Conservation (phyloP, 257 asterid species). For the Nicotiana obtusifolia region DNA sequence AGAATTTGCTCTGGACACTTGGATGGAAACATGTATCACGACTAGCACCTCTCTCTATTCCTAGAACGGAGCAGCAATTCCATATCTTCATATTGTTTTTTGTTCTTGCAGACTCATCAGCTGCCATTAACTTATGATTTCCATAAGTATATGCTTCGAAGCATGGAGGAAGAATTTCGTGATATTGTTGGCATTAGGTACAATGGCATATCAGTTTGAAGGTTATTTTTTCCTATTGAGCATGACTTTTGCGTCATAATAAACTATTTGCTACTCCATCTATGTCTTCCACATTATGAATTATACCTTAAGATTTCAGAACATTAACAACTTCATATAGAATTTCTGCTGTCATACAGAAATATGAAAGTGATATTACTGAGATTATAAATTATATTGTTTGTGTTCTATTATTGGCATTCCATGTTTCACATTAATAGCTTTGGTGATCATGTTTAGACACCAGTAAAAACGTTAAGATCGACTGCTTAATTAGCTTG, state of each 20-base stretch:
- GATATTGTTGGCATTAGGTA: constrained; percentile 96
- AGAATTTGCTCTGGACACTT: not conserved
- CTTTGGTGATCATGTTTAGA: not conserved
- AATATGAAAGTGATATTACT: not conserved
- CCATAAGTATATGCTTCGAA: constrained; percentile 91
- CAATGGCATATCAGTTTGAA: not conserved
- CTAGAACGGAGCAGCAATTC: not conserved
- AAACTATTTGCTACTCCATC: not conserved
- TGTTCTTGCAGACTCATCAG: constrained; percentile 69
- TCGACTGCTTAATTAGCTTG: not conserved
- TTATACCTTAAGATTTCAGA: not conserved
- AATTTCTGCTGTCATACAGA: not conserved
- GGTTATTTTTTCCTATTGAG: not conserved
- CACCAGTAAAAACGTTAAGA: not conserved
- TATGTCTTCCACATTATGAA: not conserved
- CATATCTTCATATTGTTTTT: constrained; percentile 5
- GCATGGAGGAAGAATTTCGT: constrained; percentile 97
- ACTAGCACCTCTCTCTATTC: not conserved
- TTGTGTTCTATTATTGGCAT: not conserved
- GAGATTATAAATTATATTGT: too few relatives aligned
- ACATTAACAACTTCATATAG: not conserved
- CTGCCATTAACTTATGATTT: constrained; percentile 81
- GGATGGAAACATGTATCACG: not conserved
- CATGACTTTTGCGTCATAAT: not conserved
- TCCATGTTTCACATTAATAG: not conserved